These are phyloP conservation scores for Aquilaria sinensis DNA, from an alignment of 345 rosid genomes.

Conservation along the genomic window DNA sequence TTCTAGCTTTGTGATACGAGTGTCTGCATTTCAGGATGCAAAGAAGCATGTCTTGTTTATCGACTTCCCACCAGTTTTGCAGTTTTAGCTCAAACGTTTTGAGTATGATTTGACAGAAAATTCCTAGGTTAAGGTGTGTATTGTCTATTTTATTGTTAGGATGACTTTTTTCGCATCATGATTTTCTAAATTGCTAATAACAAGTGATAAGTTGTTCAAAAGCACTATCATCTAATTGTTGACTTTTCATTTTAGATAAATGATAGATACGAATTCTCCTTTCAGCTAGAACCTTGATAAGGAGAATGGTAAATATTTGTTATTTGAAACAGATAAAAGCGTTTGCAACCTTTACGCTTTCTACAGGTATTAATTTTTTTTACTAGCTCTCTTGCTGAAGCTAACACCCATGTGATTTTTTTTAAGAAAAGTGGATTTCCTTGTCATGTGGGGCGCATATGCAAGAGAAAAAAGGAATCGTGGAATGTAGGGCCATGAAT, in stretches of 20 bases:
- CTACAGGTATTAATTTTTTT: constrained; percentile 47
- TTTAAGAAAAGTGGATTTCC: too few species aligned
- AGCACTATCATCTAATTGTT: constrained; percentile 37
- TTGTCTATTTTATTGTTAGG: neutral
- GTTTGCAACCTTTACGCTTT: constrained; percentile 89
- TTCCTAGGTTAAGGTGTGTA: constrained; percentile 88
- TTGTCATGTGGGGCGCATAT: too few species aligned
- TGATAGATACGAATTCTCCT: constrained; percentile 75
- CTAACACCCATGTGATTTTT: too few species aligned
- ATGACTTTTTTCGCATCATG: neutral
- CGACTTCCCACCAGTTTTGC: constrained; percentile 97
- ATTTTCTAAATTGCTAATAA: constrained; percentile 1
- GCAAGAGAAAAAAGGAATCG: too few species aligned
- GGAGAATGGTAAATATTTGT: constrained; percentile 74
- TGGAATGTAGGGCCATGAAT: too few species aligned
- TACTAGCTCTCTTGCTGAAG: too few species aligned
- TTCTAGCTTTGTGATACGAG: too few species aligned
- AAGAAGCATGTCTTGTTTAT: constrained; percentile 89
- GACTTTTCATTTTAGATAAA: constrained; percentile 35
- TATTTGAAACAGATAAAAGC: constrained; percentile 85
- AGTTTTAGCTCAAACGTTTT: constrained; percentile 90
- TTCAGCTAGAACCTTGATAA: constrained; percentile 91
- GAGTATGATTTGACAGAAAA: constrained; percentile 97
- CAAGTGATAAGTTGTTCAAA: constrained; percentile 1
- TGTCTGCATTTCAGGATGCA: constrained; percentile 60